Conservation (phyloP, 495 filamentous ascomycete genomes). For the Penicillium lagena region DNA sequence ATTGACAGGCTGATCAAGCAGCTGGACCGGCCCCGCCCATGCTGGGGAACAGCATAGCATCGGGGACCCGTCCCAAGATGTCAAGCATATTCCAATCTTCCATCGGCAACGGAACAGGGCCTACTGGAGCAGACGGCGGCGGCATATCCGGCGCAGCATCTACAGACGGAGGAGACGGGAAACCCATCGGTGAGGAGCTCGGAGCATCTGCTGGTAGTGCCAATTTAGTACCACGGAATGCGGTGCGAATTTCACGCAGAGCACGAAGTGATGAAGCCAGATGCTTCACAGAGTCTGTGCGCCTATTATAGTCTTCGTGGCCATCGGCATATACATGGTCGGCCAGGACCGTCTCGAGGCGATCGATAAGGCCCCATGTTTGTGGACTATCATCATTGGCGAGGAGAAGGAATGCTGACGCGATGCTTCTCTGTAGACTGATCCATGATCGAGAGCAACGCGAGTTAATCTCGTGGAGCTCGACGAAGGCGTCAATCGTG, state of each 20-base stretch:
- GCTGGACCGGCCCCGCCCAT: constrained; percentile 17
- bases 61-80: constrained; percentile 29
- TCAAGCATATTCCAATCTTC: constrained; percentile 21
- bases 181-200: constrained; percentile 10
- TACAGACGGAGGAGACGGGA: constrained; percentile 22
- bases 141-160: constrained; percentile 7
- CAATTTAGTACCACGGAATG: constrained; percentile 20
- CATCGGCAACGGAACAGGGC: neutral
- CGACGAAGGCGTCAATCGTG: constrained; percentile 41
- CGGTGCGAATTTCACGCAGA: constrained; percentile 31
- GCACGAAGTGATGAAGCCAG: constrained; percentile 34
- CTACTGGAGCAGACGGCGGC: constrained; percentile 3
- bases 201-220: neutral
- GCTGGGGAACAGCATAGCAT: constrained; percentile 39
- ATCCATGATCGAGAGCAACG: constrained; percentile 43
- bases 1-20: neutral
- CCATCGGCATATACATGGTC: constrained; percentile 37
- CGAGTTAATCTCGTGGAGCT: constrained; percentile 34
- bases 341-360: constrained; percentile 32
- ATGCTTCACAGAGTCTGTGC: constrained; percentile 35
- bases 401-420: constrained; percentile 39
- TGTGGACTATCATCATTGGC: constrained; percentile 32
- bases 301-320: constrained; percentile 18
- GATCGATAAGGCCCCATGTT: constrained; percentile 32
- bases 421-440: constrained; percentile 41